phyloP scores from a whole-genome alignment of 768 basidiomycete species.

The Collybiopsis confluens region DNA sequence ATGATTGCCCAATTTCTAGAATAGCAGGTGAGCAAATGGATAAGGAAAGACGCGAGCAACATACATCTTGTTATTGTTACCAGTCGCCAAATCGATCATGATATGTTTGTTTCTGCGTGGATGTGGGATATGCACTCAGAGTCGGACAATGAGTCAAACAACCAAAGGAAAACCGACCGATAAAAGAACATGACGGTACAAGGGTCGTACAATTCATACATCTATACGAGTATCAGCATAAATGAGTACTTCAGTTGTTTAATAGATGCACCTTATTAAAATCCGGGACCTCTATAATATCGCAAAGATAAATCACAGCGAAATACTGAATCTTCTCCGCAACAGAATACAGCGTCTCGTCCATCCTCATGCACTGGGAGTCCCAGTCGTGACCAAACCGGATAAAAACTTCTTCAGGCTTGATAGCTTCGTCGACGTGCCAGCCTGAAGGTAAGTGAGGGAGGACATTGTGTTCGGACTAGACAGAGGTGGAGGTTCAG shows the following conservation, averaged over 20 bases:
- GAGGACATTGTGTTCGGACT: constrained; percentile 63
- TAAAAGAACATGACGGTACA: constrained; percentile 99
- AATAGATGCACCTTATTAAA: constrained; percentile 82
- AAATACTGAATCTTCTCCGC: constrained; percentile 98
- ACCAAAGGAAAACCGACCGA: constrained; percentile 45
- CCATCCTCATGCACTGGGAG: constrained; percentile 96
- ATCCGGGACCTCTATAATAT: constrained; percentile 96
- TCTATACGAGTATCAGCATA: constrained; percentile 47
- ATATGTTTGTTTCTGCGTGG: constrained; percentile 99
- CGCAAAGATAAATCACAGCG: constrained; percentile 91
- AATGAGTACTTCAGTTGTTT: neutral
- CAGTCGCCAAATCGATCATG: constrained; percentile 99
- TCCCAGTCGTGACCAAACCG: constrained; percentile 96
- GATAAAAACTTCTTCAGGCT: constrained; percentile 95
- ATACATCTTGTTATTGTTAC: constrained; percentile 99
- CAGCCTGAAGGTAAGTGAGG: constrained; percentile 89
- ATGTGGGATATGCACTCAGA: neutral
- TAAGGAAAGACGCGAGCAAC: constrained; percentile 26
- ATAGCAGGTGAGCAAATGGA: constrained; percentile 6
- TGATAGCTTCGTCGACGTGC: constrained; percentile 99
- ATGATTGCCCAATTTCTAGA: constrained; percentile 97
- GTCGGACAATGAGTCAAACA: constrained; percentile 11
- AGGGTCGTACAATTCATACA: constrained; percentile 98
- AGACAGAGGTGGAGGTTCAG: neutral
- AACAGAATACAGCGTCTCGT: constrained; percentile 89